Conservation (phyloP, 2,329 filamentous ascomycete species). For the Helminthosporium solani region DNA sequence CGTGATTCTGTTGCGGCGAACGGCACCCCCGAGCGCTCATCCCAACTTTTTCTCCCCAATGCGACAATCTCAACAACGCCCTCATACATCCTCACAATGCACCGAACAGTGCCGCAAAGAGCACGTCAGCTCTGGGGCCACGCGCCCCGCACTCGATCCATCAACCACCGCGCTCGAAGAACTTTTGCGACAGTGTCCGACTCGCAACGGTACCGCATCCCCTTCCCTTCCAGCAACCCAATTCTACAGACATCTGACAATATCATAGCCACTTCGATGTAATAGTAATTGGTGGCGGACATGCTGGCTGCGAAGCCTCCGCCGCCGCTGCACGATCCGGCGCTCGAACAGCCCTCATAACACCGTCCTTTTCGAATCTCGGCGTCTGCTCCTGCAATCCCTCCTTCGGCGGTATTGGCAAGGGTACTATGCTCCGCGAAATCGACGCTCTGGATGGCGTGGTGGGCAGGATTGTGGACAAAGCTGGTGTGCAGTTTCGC, state of each 20-base stretch:
- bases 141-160: constrained; percentile 49
- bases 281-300: constrained; percentile 90
- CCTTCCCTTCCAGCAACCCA: background rate
- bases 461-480: constrained; percentile 84
- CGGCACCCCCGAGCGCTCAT: constrained; percentile 16
- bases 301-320: constrained; percentile 92
- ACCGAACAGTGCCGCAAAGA: constrained; percentile 28
- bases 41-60: constrained; percentile 17
- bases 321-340: constrained; percentile 86
- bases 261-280: constrained; percentile 76
- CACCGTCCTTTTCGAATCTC: constrained; percentile 82
- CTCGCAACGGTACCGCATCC: constrained; percentile 29
- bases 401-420: constrained; percentile 97
- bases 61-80: constrained; percentile 1
- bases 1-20: constrained; percentile 26
- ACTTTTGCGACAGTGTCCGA: constrained; percentile 50
- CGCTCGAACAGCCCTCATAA: constrained; percentile 85
- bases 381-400: constrained; percentile 97
- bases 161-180: constrained; percentile 38
- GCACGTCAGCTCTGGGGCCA: constrained; percentile 50
- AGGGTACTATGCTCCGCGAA: constrained; percentile 93
- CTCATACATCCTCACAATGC: constrained; percentile 19
- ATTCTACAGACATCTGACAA: constrained; percentile 17
- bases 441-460: constrained; percentile 93
- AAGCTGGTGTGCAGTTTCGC: constrained; percentile 91